Conservation (phyloP, 495 filamentous ascomycete species). For the Trypethelium eluteriae region DNA sequence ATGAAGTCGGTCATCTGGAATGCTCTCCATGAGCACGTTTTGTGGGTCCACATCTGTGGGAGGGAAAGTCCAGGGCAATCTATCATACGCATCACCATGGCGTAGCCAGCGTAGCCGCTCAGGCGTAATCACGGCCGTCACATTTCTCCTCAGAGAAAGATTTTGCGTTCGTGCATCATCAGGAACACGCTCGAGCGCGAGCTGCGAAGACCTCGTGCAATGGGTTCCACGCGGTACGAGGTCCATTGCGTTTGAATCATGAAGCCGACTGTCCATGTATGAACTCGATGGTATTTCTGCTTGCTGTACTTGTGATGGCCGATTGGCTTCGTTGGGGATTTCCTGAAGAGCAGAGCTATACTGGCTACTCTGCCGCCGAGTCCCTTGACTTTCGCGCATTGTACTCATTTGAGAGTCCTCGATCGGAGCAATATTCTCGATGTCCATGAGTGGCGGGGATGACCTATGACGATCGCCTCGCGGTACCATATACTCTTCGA, state of each 20-base stretch:
- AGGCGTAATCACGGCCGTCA: too few species aligned
- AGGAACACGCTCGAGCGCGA: conserved; percentile 30
- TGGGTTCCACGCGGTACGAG: conserved; percentile 8
- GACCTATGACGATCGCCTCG: background rate
- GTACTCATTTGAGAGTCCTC: background rate
- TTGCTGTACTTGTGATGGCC: background rate
- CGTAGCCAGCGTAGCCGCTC: background rate
- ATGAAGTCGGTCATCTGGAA: background rate
- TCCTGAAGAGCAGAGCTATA: conserved; percentile 12
- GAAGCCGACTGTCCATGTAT: background rate
- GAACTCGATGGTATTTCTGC: background rate
- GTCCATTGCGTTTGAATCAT: conserved; percentile 9
- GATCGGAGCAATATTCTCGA: conserved; percentile 14
- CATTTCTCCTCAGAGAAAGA: background rate
- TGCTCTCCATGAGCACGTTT: background rate
- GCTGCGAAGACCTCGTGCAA: conserved; percentile 20
- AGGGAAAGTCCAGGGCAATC: background rate
- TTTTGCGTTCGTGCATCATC: conserved; percentile 21
- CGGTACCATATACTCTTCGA: conserved; percentile 25
- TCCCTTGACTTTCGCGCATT: background rate
- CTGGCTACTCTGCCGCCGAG: conserved; percentile 13
- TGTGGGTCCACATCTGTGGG: background rate
- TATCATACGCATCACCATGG: background rate
- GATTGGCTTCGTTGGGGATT: conserved; percentile 13
- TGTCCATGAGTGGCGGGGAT: background rate